Conservation (phyloP, 306 rosid species). For the Vicia faba region DNA sequence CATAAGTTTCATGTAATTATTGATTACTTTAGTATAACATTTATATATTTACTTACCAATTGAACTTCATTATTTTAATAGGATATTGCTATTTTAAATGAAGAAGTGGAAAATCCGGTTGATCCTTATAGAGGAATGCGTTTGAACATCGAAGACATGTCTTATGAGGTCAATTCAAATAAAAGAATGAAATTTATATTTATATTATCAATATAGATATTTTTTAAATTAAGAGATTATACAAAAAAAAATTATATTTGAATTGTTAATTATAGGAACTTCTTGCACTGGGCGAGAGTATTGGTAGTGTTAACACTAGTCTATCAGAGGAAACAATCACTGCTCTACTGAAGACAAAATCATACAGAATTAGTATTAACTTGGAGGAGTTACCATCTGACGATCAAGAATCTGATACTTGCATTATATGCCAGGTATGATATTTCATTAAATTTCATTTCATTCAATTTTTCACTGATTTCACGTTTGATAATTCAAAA, state of each 20-base stretch:
- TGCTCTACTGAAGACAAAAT: slow-evolving; percentile 53
- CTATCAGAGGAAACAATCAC: slow-evolving; percentile 64
- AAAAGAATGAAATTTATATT: too few species aligned
- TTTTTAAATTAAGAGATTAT: too few species aligned
- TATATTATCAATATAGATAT: too few species aligned
- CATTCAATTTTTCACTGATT: not conserved
- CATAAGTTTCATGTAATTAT: too few species aligned
- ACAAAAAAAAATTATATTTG: slow-evolving; percentile 17
- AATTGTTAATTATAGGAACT: slow-evolving; percentile 63
- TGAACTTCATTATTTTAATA: too few species aligned
- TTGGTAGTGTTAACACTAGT: slow-evolving; percentile 82
- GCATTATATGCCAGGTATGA: slow-evolving; percentile 86
- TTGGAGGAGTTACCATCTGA: slow-evolving; percentile 55
- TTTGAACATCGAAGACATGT: slow-evolving; percentile 93
- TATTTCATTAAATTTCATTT: slow-evolving; percentile 2
- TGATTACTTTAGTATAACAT: too few species aligned
- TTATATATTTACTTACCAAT: too few species aligned
- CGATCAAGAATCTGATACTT: slow-evolving; percentile 57
- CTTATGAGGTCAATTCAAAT: slow-evolving; percentile 84
- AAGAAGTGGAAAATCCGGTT: slow-evolving; percentile 55
- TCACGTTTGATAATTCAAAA: not conserved
- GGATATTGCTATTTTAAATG: slow-evolving; percentile 69
- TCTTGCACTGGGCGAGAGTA: slow-evolving; percentile 89
- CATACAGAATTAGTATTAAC: slow-evolving; percentile 40
- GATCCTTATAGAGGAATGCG: slow-evolving; percentile 93